phyloP scores from a whole-genome alignment of 2,329 filamentous ascomycete species.

The Fusarium annulatum region DNA sequence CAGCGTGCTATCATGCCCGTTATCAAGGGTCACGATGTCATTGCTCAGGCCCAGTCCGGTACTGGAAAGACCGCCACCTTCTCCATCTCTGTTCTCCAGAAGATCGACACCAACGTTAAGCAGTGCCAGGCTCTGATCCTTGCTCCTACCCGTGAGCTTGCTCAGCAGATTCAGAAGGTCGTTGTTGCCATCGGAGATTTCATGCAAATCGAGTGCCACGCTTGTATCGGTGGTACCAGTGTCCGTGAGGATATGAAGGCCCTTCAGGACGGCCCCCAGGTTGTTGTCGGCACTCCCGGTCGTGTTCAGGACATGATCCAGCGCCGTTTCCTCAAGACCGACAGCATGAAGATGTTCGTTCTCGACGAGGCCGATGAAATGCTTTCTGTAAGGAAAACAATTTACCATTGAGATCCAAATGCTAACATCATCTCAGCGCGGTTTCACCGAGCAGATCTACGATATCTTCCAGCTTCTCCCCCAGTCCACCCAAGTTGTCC shows the following conservation, averaged over 20 bases:
- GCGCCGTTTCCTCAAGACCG: conserved; percentile 95
- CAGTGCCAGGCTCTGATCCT: conserved; percentile 98
- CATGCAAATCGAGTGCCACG: conserved; percentile 99
- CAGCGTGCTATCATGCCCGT: conserved; percentile 99
- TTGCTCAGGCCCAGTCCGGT: conserved; percentile 99
- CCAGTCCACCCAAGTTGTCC: conserved; percentile 97
- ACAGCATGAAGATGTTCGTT: conserved; percentile 99
- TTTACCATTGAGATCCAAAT: neutral
- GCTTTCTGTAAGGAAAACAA: conserved; percentile 76
- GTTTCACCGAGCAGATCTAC: conserved; percentile 99
- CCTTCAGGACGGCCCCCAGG: conserved; percentile 93
- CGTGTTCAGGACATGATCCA: conserved; percentile 99
- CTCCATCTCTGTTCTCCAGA: conserved; percentile 98
- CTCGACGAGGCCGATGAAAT: conserved; percentile 99
- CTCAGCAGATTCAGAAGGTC: conserved; percentile 99
- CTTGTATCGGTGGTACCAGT: conserved; percentile 98
- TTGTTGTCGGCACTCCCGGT: conserved; percentile 97
- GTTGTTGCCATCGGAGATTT: conserved; percentile 99
- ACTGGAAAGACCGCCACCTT: conserved; percentile 99
- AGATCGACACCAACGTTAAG: conserved; percentile 95
- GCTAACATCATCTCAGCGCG: conserved; percentile 70
- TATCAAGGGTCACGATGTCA: conserved; percentile 99
- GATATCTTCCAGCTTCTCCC: conserved; percentile 99
- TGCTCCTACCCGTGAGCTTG: conserved; percentile 96
- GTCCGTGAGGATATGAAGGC: conserved; percentile 99